Conservation (phyloP, 768 basidiomycete genomes). For the Rhizopogon roseolus region DNA sequence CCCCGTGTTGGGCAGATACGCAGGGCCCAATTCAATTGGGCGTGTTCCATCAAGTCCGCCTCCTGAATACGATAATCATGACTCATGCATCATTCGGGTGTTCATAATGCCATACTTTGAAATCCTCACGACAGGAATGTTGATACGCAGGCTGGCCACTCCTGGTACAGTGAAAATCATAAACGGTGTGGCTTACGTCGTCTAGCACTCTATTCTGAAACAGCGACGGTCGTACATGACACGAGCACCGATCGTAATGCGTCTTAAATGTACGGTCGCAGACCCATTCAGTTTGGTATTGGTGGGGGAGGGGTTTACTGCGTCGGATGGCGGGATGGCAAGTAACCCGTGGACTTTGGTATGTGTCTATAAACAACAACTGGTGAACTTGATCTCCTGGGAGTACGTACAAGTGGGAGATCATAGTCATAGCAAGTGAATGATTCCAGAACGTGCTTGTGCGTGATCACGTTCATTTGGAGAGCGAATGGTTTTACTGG, state of each 20-base stretch:
- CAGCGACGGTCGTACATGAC: slow-evolving; percentile 19
- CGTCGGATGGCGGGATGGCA: slow-evolving; percentile 17
- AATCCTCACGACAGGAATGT: too few species aligned
- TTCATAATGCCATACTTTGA: too few species aligned
- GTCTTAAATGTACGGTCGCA: slow-evolving; percentile 29
- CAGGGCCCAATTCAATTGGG: too few species aligned
- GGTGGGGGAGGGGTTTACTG: slow-evolving; percentile 27
- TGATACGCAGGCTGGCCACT: too few species aligned
- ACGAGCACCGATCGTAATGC: too few species aligned
- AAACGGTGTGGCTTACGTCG: slow-evolving; percentile 33
- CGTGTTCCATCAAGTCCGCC: too few species aligned
- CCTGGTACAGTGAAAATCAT: slow-evolving; percentile 15
- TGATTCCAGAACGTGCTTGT: slow-evolving; percentile 4
- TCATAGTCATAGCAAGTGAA: not conserved
- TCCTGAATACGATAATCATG: too few species aligned
- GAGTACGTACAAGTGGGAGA: not conserved
- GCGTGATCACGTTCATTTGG: slow-evolving; percentile 1
- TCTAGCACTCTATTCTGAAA: slow-evolving; percentile 1
- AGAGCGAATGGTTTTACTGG: not conserved
- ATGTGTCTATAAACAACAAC: slow-evolving; percentile 9
- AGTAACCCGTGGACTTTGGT: slow-evolving; percentile 5
- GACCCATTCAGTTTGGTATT: slow-evolving; percentile 30
- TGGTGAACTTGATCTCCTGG: not conserved
- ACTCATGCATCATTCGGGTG: too few species aligned
- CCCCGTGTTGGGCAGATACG: too few species aligned